Evolutionary conservation across 305 asterid species (phyloP).

Genomic region (Fraxinus sp.): DNA sequence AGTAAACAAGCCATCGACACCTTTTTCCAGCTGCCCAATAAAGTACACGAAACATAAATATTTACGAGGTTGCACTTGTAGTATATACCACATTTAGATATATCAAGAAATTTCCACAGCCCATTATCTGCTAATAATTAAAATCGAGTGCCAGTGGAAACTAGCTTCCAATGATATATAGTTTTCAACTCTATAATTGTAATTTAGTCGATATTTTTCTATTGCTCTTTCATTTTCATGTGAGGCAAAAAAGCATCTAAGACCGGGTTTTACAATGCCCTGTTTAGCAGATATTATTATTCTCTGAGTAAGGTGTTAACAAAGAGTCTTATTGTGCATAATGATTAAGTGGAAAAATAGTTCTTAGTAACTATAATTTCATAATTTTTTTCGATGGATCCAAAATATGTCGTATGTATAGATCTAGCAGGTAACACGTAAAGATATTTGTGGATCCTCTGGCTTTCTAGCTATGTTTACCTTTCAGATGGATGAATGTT

Average conservation of each 20-base stretch:
- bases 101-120: background rate
- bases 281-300: background rate
- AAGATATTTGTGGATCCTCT: background rate
- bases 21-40: slow-evolving; percentile 80
- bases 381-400: background rate
- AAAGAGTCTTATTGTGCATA: background rate
- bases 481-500: background rate
- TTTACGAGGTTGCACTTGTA: slow-evolving; percentile 12
- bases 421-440: background rate
- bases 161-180: background rate
- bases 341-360: background rate
- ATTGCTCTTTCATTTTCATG: background rate
- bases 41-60: slow-evolving; percentile 18
- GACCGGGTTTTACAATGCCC: background rate
- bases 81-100: slow-evolving; percentile 16
- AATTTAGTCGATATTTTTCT: background rate
- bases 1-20: slow-evolving; percentile 92
- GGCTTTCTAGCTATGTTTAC: background rate
- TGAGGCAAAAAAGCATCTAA: background rate
- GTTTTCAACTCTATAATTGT: background rate
- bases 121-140: background rate
- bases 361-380: background rate
- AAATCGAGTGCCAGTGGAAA: background rate
- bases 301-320: background rate
- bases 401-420: background rate